Percentiles rank a stretch among this genome's conserved stretches.
These are phyloP conservation scores for Sphaerosporella brunnea DNA, from an alignment of 495 filamentous ascomycete species.

Conservation along the genomic window DNA sequence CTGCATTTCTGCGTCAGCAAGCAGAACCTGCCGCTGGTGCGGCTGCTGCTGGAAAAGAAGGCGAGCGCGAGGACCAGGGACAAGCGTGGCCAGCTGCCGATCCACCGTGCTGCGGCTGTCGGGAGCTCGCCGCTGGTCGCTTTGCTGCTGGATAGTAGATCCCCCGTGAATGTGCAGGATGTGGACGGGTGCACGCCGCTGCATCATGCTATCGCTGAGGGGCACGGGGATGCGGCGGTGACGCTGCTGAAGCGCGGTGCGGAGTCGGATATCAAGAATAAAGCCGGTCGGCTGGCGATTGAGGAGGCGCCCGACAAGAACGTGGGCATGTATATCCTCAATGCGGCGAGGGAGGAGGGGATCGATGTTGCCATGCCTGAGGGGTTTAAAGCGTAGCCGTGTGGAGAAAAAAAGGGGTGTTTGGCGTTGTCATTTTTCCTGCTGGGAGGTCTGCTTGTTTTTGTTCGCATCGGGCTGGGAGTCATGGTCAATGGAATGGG, in stretches of 20 bases:
- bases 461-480: too few relatives aligned
- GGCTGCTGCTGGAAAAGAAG: slow-evolving; percentile 53
- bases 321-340: slow-evolving; percentile 59
- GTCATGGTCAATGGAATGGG: too few relatives aligned
- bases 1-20: slow-evolving; percentile 89
- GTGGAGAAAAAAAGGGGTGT: too few relatives aligned
- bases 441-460: too few relatives aligned
- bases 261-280: slow-evolving; percentile 60
- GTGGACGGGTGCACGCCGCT: slow-evolving; percentile 64
- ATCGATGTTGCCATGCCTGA: slow-evolving; percentile 36
- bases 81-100: slow-evolving; percentile 62
- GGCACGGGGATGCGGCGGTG: slow-evolving; percentile 77
- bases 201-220: slow-evolving; percentile 87
- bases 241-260: slow-evolving; percentile 68
- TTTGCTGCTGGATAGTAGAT: slow-evolving; percentile 56
- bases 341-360: slow-evolving; percentile 68
- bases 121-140: slow-evolving; percentile 75
- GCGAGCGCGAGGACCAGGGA: slow-evolving; percentile 75
- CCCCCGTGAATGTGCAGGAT: slow-evolving; percentile 79
- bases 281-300: slow-evolving; percentile 53
- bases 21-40: slow-evolving; percentile 60
- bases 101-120: slow-evolving; percentile 82
- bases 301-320: slow-evolving; percentile 70
- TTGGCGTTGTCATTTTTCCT: too few relatives aligned
- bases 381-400: too few relatives aligned